Percentiles rank a stretch among this genome's conserved stretches.
Conservation (phyloP, 306 rosid genomes). For the Macrotyloma uniflorum region DNA sequence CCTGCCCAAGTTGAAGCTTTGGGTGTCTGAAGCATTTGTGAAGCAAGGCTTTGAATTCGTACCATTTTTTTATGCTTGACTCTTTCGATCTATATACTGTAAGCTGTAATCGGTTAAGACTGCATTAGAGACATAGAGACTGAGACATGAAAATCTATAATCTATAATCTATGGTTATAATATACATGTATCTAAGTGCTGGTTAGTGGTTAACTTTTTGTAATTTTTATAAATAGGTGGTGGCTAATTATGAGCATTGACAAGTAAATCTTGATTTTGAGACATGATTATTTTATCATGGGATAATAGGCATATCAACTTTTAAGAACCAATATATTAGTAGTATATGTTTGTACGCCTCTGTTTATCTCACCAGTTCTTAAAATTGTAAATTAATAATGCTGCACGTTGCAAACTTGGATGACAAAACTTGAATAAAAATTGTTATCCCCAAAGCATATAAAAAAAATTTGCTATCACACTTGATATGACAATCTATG, state of each 20-base stretch:
- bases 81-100: background rate
- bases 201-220: background rate
- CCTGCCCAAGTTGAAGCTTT: conserved; percentile 66
- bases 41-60: conserved; percentile 70
- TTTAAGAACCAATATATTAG: background rate
- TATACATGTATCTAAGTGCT: background rate
- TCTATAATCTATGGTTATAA: background rate
- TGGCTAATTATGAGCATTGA: background rate
- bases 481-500: conserved; percentile 6
- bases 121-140: conserved; percentile 1
- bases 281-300: conserved; percentile 14
- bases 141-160: background rate
- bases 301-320: background rate
- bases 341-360: background rate
- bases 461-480: background rate
- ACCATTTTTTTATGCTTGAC: conserved; percentile 27
- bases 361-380: background rate
- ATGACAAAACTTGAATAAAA: background rate
- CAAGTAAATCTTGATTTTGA: background rate
- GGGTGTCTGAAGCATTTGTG: conserved; percentile 73
- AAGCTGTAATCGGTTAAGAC: conserved; percentile 18
- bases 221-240: no score
- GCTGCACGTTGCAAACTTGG: background rate
- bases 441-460: background rate
- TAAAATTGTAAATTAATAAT: background rate